These are phyloP conservation scores for Iris pallida DNA, from an alignment of 116 monocot species.

Conservation along the genomic window DNA sequence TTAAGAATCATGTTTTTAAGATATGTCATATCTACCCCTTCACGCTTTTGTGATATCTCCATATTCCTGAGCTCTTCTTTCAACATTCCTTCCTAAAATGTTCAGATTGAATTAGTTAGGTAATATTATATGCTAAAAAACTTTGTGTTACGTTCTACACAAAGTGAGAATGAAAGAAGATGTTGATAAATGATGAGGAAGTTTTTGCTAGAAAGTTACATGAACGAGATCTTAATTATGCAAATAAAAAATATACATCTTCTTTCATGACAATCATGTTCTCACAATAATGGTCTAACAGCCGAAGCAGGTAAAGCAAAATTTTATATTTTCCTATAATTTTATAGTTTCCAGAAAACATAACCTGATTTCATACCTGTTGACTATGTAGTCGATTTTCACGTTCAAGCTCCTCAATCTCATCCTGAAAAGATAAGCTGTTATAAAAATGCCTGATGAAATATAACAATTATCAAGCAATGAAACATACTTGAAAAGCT, in stretches of 20 bases:
- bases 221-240: no score
- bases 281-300: no score
- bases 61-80: slow-evolving; percentile 79
- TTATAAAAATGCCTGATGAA: slow-evolving; percentile 6
- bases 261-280: no score
- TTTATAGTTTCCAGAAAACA: not conserved
- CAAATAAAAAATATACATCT: no score
- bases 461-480: not conserved
- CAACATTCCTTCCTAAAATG: slow-evolving; percentile 89
- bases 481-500: slow-evolving; percentile 72
- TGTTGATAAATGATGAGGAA: no score
- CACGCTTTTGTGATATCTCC: slow-evolving; percentile 89
- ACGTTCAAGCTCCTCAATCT: slow-evolving; percentile 93
- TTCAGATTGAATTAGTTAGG: no score
- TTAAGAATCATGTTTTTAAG: slow-evolving; percentile 95
- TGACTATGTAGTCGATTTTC: slow-evolving; percentile 91
- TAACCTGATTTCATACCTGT: slow-evolving; percentile 41
- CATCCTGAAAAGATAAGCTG: slow-evolving; percentile 48
- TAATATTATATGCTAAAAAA: no score
- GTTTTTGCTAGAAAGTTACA: no score
- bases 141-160: no score
- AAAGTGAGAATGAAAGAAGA: no score
- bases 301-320: no score
- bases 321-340: no score
- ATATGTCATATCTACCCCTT: slow-evolving; percentile 96